Conservation (phyloP, 305 asterid genomes). For the Salvia sclarea region DNA sequence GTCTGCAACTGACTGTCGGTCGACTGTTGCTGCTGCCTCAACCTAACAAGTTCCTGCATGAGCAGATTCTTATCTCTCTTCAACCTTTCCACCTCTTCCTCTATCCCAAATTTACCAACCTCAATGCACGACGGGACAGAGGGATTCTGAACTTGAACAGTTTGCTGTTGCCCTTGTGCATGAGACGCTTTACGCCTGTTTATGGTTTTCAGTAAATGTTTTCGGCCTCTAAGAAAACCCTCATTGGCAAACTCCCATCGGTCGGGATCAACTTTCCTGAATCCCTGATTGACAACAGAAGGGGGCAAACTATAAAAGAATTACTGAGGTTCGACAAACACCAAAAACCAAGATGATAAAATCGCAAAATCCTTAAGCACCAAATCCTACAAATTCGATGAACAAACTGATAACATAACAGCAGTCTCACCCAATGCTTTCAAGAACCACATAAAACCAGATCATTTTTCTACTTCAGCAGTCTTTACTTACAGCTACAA, state of each 20-base stretch:
- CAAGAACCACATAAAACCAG: not conserved
- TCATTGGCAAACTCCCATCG: constrained; percentile 84
- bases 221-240: constrained; percentile 69
- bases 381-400: constrained; percentile 2
- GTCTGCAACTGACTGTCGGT: constrained; percentile 65
- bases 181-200: constrained; percentile 48
- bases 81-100: constrained; percentile 63
- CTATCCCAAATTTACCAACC: constrained; percentile 60
- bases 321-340: constrained; percentile 39
- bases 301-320: constrained; percentile 58
- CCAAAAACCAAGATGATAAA: constrained; percentile 5
- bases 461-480: constrained; percentile 1
- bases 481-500: not conserved
- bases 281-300: constrained; percentile 53
- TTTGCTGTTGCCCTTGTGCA: constrained; percentile 42
- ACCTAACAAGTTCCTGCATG: constrained; percentile 76
- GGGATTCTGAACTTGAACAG: constrained; percentile 41
- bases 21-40: constrained; percentile 70
- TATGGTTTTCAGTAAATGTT: constrained; percentile 57
- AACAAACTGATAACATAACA: not conserved
- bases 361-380: constrained; percentile 7
- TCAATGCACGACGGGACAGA: constrained; percentile 58
- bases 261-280: constrained; percentile 72
- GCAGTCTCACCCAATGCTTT: constrained; percentile 19
- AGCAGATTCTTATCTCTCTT: constrained; percentile 69